phyloP scores from a whole-genome alignment of 768 basidiomycete species.

The Lentinus tigrinus region DNA sequence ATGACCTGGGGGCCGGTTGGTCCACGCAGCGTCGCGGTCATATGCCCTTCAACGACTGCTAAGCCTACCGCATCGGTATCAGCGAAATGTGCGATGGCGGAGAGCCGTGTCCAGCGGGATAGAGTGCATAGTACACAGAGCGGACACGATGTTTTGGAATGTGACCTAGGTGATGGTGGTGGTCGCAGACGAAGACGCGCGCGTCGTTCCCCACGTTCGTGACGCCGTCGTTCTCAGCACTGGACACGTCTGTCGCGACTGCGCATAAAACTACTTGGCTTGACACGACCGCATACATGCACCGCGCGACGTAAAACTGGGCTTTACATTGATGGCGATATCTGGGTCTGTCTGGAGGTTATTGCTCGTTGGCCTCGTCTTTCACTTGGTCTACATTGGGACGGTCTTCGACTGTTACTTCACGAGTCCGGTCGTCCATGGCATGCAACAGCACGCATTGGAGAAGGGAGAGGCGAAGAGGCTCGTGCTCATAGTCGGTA shows the following conservation, averaged over 20 bases:
- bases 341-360: slow-evolving; percentile 32
- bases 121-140: too few relatives aligned
- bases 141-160: too few relatives aligned
- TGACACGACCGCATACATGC: not conserved
- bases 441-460: slow-evolving; percentile 60
- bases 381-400: slow-evolving; percentile 71
- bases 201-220: not conserved
- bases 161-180: too few relatives aligned
- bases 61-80: too few relatives aligned
- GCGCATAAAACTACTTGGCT: not conserved
- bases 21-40: too few relatives aligned
- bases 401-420: slow-evolving; percentile 89
- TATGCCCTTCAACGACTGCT: too few relatives aligned
- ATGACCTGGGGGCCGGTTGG: too few relatives aligned
- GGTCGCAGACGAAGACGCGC: not conserved
- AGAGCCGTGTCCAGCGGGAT: too few relatives aligned
- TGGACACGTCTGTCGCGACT: not conserved
- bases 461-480: slow-evolving; percentile 58
- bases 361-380: slow-evolving; percentile 66
- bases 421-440: slow-evolving; percentile 77
- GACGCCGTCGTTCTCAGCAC: not conserved
- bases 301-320: not conserved
- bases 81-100: too few relatives aligned
- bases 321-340: slow-evolving; percentile 2
- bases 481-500: slow-evolving; percentile 79